Percentiles rank a stretch among this genome's conserved stretches.
These are phyloP conservation scores for Neobulgaria alba DNA, from an alignment of 2,329 filamentous ascomycete species.

Conservation along the genomic window DNA sequence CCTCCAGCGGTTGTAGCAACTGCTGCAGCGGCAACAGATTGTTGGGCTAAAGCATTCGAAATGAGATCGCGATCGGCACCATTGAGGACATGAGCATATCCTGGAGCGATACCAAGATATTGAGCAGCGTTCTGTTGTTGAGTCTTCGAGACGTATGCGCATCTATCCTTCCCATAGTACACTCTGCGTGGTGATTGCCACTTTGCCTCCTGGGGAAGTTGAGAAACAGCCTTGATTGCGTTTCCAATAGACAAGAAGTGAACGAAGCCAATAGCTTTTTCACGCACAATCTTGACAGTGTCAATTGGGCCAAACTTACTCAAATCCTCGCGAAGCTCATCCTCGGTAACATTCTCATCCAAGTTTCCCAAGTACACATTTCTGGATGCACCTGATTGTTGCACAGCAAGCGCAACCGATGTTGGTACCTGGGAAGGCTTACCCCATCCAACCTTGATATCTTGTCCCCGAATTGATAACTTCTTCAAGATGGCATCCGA, in stretches of 20 bases:
- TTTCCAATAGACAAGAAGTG: constrained; percentile 97
- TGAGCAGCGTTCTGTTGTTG: constrained; percentile 99
- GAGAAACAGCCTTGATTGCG: constrained; percentile 94
- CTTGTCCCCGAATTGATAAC: constrained; percentile 94
- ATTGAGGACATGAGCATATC: constrained; percentile 93
- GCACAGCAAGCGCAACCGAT: constrained; percentile 91
- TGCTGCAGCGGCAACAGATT: constrained; percentile 92
- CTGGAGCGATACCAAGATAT: constrained; percentile 92
- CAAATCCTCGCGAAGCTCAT: constrained; percentile 87
- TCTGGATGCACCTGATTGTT: constrained; percentile 91
- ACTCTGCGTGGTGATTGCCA: constrained; percentile 94
- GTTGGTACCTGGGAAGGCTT: constrained; percentile 98
- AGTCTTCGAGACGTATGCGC: constrained; percentile 97
- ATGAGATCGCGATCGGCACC: constrained; percentile 94
- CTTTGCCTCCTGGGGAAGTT: constrained; percentile 91
- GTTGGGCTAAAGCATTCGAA: constrained; percentile 90
- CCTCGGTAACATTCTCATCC: constrained; percentile 80
- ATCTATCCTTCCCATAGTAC: constrained; percentile 98
- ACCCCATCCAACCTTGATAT: constrained; percentile 99
- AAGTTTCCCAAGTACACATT: constrained; percentile 97
- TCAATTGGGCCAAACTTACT: constrained; percentile 96
- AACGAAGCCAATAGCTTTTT: constrained; percentile 96
- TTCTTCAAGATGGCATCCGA: constrained; percentile 99
- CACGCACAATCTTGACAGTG: constrained; percentile 93
- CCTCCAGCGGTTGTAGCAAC: constrained; percentile 95